Conservation (phyloP, 116 monocot species). For the Iris pallida region DNA sequence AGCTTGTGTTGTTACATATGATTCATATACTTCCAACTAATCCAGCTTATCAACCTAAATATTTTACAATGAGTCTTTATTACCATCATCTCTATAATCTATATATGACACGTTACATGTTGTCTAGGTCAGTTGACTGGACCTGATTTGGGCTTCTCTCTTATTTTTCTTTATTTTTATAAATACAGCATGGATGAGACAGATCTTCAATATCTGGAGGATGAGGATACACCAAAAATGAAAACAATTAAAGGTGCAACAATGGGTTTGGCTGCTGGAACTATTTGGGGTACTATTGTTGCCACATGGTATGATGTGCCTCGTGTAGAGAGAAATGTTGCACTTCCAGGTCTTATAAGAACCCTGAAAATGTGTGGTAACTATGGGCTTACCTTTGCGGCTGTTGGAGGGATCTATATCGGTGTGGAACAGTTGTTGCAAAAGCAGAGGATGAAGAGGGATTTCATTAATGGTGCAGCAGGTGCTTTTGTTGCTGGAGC, state of each 20-base stretch:
- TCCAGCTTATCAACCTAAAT: too few species aligned
- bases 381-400: conserved; percentile 37
- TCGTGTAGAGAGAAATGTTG: conserved; percentile 16
- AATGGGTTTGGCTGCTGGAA: conserved; percentile 25
- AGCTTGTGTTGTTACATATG: too few species aligned
- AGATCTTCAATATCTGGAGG: conserved; percentile 5
- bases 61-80: too few species aligned
- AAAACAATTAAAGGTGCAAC: conserved; percentile 27
- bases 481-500: conserved; percentile 50
- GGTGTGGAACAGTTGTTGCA: conserved; percentile 40
- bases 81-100: too few species aligned
- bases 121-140: too few species aligned
- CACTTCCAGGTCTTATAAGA: conserved; percentile 29
- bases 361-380: conserved; percentile 34
- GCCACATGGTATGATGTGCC: conserved; percentile 33
- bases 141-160: too few species aligned
- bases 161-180: background rate
- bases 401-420: conserved; percentile 36
- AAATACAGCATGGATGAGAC: conserved; percentile 8
- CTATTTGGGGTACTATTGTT: conserved; percentile 35
- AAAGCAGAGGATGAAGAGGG: conserved; percentile 32
- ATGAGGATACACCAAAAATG: conserved; percentile 19
- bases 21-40: too few species aligned
- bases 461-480: conserved; percentile 37
- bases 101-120: too few species aligned